Percentiles rank a stretch among this genome's conserved stretches.
Conservation (phyloP, 192 early-diverging fungal species). For the Bifiguratus adelaidae region DNA sequence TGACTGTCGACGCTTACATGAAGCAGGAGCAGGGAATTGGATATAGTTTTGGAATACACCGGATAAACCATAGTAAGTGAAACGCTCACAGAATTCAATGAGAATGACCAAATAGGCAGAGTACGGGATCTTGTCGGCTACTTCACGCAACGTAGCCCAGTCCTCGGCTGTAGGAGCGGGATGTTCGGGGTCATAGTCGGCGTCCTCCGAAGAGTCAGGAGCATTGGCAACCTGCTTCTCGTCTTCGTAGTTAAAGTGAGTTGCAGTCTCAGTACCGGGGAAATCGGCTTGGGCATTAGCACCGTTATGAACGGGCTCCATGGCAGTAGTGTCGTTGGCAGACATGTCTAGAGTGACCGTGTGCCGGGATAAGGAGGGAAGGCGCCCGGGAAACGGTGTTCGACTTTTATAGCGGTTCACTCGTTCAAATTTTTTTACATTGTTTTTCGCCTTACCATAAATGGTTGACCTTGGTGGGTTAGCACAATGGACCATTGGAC, state of each 20-base stretch:
- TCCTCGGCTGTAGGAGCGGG: conserved; percentile 49
- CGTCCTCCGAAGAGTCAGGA: conserved; percentile 10
- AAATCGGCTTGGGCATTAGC: too few species aligned
- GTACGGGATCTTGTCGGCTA: conserved; percentile 45
- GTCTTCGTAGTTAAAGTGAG: neutral
- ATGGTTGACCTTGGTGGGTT: too few species aligned
- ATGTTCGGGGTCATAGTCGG: conserved; percentile 23
- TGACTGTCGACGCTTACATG: conserved; percentile 9
- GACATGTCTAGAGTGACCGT: too few species aligned
- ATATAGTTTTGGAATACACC: conserved; percentile 49
- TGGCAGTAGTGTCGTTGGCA: too few species aligned
- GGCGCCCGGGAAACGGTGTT: too few species aligned
- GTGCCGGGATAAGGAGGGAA: too few species aligned
- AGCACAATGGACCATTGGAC: too few species aligned
- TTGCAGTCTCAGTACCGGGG: neutral
- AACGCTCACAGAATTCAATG: conserved; percentile 52
- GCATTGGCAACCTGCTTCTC: neutral
- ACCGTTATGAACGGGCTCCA: too few species aligned
- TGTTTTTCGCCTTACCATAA: neutral
- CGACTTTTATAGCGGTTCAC: too few species aligned
- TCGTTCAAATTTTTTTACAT: neutral
- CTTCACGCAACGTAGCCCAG: conserved; percentile 33
- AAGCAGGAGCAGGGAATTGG: conserved; percentile 23
- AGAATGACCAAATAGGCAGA: conserved; percentile 38
- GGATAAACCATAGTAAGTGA: conserved; percentile 49